Conservation (phyloP, 2,329 filamentous ascomycete species). For the Rhynchosporium graminicola region DNA sequence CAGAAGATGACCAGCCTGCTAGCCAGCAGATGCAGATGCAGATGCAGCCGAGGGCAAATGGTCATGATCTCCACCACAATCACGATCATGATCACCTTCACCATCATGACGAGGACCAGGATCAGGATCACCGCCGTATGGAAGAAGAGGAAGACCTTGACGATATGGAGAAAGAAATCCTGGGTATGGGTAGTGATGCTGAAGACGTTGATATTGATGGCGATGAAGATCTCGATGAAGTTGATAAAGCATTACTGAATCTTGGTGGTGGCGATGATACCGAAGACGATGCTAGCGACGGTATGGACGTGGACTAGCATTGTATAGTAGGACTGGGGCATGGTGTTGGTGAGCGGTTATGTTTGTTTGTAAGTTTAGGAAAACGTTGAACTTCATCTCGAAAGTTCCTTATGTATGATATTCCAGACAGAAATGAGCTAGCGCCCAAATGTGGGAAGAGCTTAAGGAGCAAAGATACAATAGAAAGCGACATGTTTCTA, state of each 20-base stretch:
- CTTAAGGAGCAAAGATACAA: neutral
- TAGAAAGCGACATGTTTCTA: neutral
- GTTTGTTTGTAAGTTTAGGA: neutral
- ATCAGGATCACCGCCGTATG: constrained; percentile 1
- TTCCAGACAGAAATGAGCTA: neutral
- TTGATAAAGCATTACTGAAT: constrained; percentile 44
- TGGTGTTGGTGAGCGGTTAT: neutral
- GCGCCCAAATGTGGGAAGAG: neutral
- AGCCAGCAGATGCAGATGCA: constrained; percentile 40
- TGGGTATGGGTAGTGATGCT: constrained; percentile 49
- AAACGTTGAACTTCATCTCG: neutral
- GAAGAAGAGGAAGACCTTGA: constrained; percentile 51
- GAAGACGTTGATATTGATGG: constrained; percentile 40
- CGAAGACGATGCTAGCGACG: constrained; percentile 40
- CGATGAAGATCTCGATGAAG: constrained; percentile 49
- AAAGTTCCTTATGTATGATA: neutral
- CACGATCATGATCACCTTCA: too few relatives aligned
- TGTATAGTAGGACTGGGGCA: neutral
- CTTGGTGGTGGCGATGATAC: constrained; percentile 39
- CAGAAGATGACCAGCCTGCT: constrained; percentile 41
- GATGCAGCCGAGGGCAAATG: constrained; percentile 43
- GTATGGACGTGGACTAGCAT: constrained; percentile 38
- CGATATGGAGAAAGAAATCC: constrained; percentile 55
- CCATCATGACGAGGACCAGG: too few relatives aligned
- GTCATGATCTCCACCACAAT: constrained; percentile 3